phyloP scores from a whole-genome alignment of 2,329 filamentous ascomycete genomes.

The Beauveria pseudobassiana region DNA sequence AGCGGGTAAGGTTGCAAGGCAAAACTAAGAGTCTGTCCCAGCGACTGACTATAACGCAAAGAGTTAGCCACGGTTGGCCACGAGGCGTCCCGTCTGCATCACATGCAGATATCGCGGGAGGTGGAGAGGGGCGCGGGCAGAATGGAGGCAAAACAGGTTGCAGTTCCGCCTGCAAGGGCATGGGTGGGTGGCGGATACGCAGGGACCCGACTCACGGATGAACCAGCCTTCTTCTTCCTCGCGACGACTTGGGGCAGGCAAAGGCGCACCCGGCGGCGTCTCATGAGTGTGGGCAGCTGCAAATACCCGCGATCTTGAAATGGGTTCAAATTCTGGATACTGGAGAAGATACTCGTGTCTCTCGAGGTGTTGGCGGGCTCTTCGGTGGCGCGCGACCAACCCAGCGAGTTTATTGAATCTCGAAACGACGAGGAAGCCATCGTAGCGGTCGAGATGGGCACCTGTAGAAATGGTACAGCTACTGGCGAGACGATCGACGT shows the following conservation, averaged over 20 bases:
- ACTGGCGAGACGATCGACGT: constrained; percentile 6
- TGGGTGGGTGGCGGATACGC: constrained; percentile 15
- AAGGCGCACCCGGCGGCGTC: constrained; percentile 68
- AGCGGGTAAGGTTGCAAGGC: constrained; percentile 81
- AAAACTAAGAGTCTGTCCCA: constrained; percentile 93
- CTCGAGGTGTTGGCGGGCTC: constrained; percentile 64
- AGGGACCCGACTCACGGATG: constrained; percentile 62
- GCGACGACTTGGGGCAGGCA: constrained; percentile 74
- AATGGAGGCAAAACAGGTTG: constrained; percentile 37
- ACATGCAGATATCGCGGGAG: constrained; percentile 29
- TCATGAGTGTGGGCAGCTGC: constrained; percentile 78
- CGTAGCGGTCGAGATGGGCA: constrained; percentile 11
- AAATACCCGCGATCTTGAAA: constrained; percentile 85
- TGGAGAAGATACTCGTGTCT: constrained; percentile 68
- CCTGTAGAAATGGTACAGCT: constrained; percentile 3
- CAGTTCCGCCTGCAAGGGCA: constrained; percentile 30
- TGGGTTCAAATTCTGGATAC: constrained; percentile 78
- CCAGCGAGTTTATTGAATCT: constrained; percentile 89
- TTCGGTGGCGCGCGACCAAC: constrained; percentile 86
- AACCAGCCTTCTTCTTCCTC: constrained; percentile 97
- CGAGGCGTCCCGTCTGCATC: constrained; percentile 36
- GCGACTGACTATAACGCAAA: constrained; percentile 66
- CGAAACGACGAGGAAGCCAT: constrained; percentile 90
- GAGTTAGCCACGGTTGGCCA: constrained; percentile 32
- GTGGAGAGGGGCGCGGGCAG: constrained; percentile 19